Evolutionary conservation across 805 yeast species (phyloP).

Genomic region (Starmerella geochares): DNA sequence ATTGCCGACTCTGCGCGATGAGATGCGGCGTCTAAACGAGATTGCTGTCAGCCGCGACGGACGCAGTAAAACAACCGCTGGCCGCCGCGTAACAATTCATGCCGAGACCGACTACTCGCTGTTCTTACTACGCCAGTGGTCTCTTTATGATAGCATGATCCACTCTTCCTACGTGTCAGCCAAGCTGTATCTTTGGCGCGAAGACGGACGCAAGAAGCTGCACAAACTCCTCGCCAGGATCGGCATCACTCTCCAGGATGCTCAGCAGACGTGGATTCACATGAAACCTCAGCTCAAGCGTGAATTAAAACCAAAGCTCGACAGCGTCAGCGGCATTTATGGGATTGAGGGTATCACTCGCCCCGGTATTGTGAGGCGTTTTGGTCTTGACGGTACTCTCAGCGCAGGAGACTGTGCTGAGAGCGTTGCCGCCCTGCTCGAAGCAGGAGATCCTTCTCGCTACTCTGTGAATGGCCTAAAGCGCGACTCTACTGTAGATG

Average conservation of each 20-base stretch:
- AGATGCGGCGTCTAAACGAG: constrained; percentile 56
- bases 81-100: constrained; percentile 36
- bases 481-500: not conserved
- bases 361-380: constrained; percentile 77
- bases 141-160: constrained; percentile 77
- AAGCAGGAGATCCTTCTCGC: constrained; percentile 29
- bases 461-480: not conserved
- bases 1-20: constrained; percentile 69
- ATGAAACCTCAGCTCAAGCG: constrained; percentile 72
- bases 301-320: constrained; percentile 57
- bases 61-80: constrained; percentile 21
- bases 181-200: constrained; percentile 78
- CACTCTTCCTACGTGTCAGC: constrained; percentile 89
- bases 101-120: constrained; percentile 78
- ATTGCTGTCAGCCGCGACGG: not conserved
- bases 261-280: constrained; percentile 86
- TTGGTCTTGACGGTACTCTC: constrained; percentile 76
- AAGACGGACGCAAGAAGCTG: constrained; percentile 73
- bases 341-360: constrained; percentile 74
- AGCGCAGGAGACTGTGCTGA: constrained; percentile 93
- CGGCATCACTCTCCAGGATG: constrained; percentile 86
- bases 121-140: constrained; percentile 84
- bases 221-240: constrained; percentile 90
- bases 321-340: constrained; percentile 57
- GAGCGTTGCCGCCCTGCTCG: constrained; percentile 72